phyloP scores from a whole-genome alignment of 129 eudicot species.

The Flaveria trinervia region DNA sequence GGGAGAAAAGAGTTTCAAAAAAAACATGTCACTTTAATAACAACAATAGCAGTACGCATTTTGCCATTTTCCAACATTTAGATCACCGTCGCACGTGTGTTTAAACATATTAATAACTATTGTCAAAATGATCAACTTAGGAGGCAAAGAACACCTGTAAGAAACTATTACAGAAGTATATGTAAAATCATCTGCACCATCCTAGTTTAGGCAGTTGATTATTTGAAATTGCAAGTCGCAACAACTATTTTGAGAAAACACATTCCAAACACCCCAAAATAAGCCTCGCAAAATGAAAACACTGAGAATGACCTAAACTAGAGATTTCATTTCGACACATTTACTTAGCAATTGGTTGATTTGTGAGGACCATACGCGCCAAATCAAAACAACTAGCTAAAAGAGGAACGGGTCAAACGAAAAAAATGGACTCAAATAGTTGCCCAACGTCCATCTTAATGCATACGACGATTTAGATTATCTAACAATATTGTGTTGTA shows the following conservation, averaged over 20 bases:
- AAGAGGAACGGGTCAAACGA: neutral
- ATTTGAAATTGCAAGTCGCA: neutral
- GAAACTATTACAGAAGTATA: too few relatives aligned
- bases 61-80: neutral
- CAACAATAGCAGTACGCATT: neutral
- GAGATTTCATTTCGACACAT: neutral
- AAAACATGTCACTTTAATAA: conserved; percentile 2
- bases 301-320: neutral
- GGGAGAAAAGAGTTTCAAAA: neutral
- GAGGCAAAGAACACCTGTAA: neutral
- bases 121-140: neutral
- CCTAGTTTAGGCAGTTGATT: neutral
- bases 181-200: too few relatives aligned
- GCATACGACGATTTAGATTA: neutral
- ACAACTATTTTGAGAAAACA: neutral
- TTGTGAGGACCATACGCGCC: neutral
- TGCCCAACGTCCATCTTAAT: neutral
- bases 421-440: neutral
- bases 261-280: neutral
- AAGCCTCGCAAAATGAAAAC: neutral
- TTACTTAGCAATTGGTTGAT: neutral
- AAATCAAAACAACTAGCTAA: neutral
- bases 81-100: neutral
- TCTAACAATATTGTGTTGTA: neutral
- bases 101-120: neutral